Conservation (phyloP, 768 basidiomycete species). For the Porpolomopsis calyptriformis region DNA sequence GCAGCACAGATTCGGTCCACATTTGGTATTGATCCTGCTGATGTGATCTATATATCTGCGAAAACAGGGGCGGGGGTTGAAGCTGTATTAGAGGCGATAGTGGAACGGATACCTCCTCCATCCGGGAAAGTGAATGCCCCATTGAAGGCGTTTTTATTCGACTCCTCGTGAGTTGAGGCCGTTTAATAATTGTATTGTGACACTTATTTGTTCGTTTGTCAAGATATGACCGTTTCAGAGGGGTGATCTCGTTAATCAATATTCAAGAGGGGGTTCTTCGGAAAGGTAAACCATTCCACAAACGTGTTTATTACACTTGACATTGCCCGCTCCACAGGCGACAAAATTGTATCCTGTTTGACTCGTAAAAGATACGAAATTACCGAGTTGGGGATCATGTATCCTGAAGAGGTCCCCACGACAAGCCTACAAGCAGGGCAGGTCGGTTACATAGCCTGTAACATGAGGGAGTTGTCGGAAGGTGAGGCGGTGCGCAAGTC, state of each 20-base stretch:
- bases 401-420: constrained; percentile 81
- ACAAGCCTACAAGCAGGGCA: constrained; percentile 61
- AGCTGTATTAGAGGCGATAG: constrained; percentile 64
- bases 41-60: constrained; percentile 77
- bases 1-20: constrained; percentile 72
- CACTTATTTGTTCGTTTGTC: constrained; percentile 4
- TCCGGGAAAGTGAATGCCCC: constrained; percentile 38
- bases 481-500: constrained; percentile 33
- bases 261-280: constrained; percentile 70
- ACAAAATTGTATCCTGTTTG: constrained; percentile 78
- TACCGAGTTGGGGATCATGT: constrained; percentile 77
- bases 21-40: constrained; percentile 66
- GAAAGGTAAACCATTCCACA: constrained; percentile 47
- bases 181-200: neutral
- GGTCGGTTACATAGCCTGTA: constrained; percentile 85
- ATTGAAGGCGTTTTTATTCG: constrained; percentile 83
- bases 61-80: constrained; percentile 86
- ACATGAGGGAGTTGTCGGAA: constrained; percentile 96
- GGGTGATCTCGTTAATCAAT: constrained; percentile 86
- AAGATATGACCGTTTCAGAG: constrained; percentile 91
- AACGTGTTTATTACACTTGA: neutral
- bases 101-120: constrained; percentile 81
- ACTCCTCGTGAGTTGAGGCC: constrained; percentile 62
- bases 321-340: constrained; percentile 40
- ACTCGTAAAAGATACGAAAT: constrained; percentile 86